Evolutionary conservation across 352 stramenopile genomes (phyloP).

Genomic region (Pythium sukuiense): DNA sequence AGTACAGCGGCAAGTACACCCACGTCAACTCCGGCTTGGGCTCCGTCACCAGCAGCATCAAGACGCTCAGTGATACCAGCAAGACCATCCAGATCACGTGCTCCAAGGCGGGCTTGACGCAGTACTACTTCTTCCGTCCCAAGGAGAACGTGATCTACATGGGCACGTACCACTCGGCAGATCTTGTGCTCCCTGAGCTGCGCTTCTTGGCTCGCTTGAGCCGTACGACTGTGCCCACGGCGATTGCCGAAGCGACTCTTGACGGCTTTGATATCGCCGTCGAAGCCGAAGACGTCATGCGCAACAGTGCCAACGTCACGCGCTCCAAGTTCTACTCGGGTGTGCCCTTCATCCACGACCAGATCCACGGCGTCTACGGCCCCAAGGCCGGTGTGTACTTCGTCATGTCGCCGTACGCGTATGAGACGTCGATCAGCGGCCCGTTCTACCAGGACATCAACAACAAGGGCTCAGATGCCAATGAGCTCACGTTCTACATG

Average conservation of each 20-base stretch:
- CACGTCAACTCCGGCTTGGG: constrained; percentile 48
- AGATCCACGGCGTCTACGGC: constrained; percentile 42
- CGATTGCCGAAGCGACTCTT: constrained; percentile 37
- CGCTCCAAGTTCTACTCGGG: constrained; percentile 50
- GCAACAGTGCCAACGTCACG: constrained; percentile 32
- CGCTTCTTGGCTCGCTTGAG: constrained; percentile 49
- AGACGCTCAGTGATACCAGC: background rate
- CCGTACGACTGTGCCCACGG: constrained; percentile 34
- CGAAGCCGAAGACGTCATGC: constrained; percentile 42
- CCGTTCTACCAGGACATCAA: constrained; percentile 64
- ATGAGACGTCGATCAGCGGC: constrained; percentile 44
- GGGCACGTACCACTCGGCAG: constrained; percentile 45
- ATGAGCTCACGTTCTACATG: constrained; percentile 64
- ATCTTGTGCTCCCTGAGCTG: constrained; percentile 37
- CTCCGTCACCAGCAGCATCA: constrained; percentile 32
- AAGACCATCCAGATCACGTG: constrained; percentile 25
- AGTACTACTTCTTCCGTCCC: constrained; percentile 55
- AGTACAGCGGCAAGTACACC: constrained; percentile 44
- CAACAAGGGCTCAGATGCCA: constrained; percentile 47
- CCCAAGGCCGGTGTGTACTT: constrained; percentile 45
- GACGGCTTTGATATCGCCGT: constrained; percentile 36
- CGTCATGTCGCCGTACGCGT: constrained; percentile 44
- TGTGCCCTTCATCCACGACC: constrained; percentile 36
- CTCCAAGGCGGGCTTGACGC: constrained; percentile 36
- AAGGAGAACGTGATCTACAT: constrained; percentile 60